A percentile compares a stretch with the other conserved stretches of the same genome.
phyloP scores from a whole-genome alignment of 2,329 filamentous ascomycete genomes.

The Aphanocladium album region DNA sequence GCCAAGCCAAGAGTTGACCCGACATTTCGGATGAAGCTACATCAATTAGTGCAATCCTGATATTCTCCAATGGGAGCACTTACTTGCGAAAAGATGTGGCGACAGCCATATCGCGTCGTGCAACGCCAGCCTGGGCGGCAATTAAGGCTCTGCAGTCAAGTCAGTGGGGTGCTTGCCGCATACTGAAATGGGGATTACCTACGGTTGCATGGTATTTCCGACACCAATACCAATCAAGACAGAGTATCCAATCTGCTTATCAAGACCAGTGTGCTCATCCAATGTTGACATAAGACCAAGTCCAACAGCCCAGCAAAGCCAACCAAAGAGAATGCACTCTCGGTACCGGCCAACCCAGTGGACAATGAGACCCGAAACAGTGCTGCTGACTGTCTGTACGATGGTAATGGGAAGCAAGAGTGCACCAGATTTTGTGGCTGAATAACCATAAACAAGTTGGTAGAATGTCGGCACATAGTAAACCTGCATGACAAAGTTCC shows the following conservation, averaged over 20 bases:
- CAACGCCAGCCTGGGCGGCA: slow-evolving; percentile 52
- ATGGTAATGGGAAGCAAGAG: slow-evolving; percentile 40
- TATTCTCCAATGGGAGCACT: slow-evolving; percentile 9
- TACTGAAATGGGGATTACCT: slow-evolving; percentile 15
- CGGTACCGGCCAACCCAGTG: slow-evolving; percentile 48
- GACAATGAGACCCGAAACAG: slow-evolving; percentile 46
- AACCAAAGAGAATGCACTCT: slow-evolving; percentile 50
- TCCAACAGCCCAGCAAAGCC: slow-evolving; percentile 46
- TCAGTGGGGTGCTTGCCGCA: slow-evolving; percentile 1
- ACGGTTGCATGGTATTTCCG: slow-evolving; percentile 48
- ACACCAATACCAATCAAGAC: slow-evolving; percentile 48
- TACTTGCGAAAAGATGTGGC: slow-evolving; percentile 41
- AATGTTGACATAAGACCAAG: slow-evolving; percentile 49
- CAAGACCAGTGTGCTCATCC: slow-evolving; percentile 41
- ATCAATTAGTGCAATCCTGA: not conserved
- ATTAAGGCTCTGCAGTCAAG: slow-evolving; percentile 33
- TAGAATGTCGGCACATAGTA: slow-evolving; percentile 45
- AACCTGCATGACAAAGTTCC: slow-evolving; percentile 54
- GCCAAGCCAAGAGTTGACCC: slow-evolving; percentile 35
- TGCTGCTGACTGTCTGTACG: slow-evolving; percentile 41
- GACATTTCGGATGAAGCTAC: slow-evolving; percentile 35
- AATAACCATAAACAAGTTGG: slow-evolving; percentile 40
- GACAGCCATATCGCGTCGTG: slow-evolving; percentile 40
- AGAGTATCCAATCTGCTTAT: slow-evolving; percentile 50
- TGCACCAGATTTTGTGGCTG: slow-evolving; percentile 35